Base-by-base conservation (phyloP, 208 protist species). In the Acanthamoeba triangularis region DNA sequence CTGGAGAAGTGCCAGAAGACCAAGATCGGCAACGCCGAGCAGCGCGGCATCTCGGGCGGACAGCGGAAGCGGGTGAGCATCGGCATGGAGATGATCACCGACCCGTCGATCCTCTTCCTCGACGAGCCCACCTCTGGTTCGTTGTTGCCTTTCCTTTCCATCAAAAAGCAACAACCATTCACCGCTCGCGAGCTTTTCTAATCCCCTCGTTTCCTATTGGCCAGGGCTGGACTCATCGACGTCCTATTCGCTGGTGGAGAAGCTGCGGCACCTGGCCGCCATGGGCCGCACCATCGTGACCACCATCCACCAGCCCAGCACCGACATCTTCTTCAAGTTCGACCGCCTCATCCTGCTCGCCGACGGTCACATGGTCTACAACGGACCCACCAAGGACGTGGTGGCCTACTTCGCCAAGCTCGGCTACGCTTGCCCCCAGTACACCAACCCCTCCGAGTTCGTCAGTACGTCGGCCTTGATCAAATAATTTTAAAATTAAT, bases 41-140 rank as follows among this genome's bases (percentile, higher is more conserved):
- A 23, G 23, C 80, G 95, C 90, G 96, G 96, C 56, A 95, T 95
- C 7, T 95, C 92, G 8, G 92, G 92, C 37, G 97, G 97, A 4
- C 91, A 97, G 95, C 94, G 88, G 10, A 97, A 97, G 87, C 93
- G 97, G 18, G 91, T 96, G 16, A 96, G 95, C 87, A 96, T 97
- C 56, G 97, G 96, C 56, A 95, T 96, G 30, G 97, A 97, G 96
- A 69, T 97, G 52, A 84, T 97, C 35, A 95, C 76, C 8, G 49
- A 96, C 35, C 96, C 96, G 10, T 84, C 41, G 16, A 84, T 97
- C 8, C 65, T 97, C 49, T 96, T 97, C 63, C 87, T 97, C 28
- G 96, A 97, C 52, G 95, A 96, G 30, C 95, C 96, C 13, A 97
- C 96, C 56, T 63, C 56, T 63, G 56, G 56, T 63, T 54, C 14